These are phyloP conservation scores for Microstroma glucosiphilum DNA, from an alignment of 1,284 basidiomycete species.

Conservation along the genomic window DNA sequence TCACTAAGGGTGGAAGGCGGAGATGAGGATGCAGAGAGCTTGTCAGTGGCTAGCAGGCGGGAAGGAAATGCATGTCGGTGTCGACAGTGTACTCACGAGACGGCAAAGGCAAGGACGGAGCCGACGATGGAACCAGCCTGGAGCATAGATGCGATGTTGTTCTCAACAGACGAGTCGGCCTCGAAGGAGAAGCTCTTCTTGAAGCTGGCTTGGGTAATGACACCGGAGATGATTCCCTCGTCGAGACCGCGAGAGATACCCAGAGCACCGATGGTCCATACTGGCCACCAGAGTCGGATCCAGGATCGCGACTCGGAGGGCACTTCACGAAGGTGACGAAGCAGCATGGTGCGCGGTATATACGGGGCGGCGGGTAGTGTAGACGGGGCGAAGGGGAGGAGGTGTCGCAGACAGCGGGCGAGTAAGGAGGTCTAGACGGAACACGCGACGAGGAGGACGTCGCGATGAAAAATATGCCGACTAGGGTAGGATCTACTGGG, in stretches of 20 bases:
- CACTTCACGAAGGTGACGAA: not conserved
- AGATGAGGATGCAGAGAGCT: no score
- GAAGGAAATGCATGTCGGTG: no score
- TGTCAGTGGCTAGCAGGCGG: no score
- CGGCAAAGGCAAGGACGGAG: conserved; percentile 33
- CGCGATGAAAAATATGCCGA: no score
- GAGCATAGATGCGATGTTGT: conserved; percentile 29
- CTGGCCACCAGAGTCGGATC: conserved; percentile 11
- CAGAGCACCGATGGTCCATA: conserved; percentile 8
- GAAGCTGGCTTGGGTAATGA: conserved; percentile 25
- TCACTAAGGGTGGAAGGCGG: conserved; percentile 13
- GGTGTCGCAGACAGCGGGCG: no score
- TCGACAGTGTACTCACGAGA: conserved; percentile 1
- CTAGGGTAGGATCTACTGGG: no score
- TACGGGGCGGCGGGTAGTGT: no score
- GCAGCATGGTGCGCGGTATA: no score
- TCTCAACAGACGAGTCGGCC: conserved; percentile 24
- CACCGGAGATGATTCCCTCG: conserved; percentile 30
- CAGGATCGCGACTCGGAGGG: conserved; percentile 8
- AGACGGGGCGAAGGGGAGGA: no score
- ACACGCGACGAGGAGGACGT: no score
- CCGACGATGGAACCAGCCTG: conserved; percentile 30
- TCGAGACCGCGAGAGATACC: conserved; percentile 33
- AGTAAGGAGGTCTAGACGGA: no score
- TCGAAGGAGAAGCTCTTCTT: conserved; percentile 24